phyloP scores from a whole-genome alignment of 306 rosid genomes.

The Acacia melanoxylon region DNA sequence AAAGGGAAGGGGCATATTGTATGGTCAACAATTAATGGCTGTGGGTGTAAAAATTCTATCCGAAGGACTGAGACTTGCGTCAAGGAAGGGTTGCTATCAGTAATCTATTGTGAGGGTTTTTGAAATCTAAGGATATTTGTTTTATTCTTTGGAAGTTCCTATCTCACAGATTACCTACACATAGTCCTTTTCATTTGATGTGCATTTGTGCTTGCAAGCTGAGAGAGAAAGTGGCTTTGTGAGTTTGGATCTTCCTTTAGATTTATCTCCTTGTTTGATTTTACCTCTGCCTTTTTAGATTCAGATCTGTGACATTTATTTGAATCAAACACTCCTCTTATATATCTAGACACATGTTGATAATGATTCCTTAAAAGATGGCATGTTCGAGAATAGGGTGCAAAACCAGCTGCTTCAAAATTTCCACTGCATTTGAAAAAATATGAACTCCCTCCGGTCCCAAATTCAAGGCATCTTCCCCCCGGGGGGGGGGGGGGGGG shows the following conservation, averaged over 20 bases:
- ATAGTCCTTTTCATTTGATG: slow-evolving; percentile 50
- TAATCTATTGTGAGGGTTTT: slow-evolving; percentile 60
- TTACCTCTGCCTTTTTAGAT: slow-evolving; percentile 17
- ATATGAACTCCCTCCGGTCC: no score
- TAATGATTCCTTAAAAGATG: slow-evolving; percentile 16
- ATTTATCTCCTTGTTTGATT: slow-evolving; percentile 14
- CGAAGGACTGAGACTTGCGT: slow-evolving; percentile 60
- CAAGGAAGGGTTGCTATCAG: slow-evolving; percentile 69
- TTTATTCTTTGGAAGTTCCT: slow-evolving; percentile 52
- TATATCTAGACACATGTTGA: not conserved
- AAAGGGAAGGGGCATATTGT: not conserved
- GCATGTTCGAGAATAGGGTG: slow-evolving; percentile 4
- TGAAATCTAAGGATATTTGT: slow-evolving; percentile 56
- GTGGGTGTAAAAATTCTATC: slow-evolving; percentile 47
- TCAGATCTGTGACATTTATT: not conserved
- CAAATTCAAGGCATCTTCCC: no score
- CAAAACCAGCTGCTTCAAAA: not conserved
- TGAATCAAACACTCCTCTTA: not conserved
- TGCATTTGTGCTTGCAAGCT: slow-evolving; percentile 12
- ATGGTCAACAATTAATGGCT: slow-evolving; percentile 47
- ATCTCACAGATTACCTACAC: slow-evolving; percentile 46
- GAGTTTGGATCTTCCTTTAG: slow-evolving; percentile 30
- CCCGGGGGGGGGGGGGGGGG: no score
- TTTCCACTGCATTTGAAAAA: not conserved
- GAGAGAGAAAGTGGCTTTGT: not conserved